Percentiles rank a stretch among this genome's conserved stretches.
Conservation (phyloP, 305 asterid genomes). For the Fraxinus velutina region DNA sequence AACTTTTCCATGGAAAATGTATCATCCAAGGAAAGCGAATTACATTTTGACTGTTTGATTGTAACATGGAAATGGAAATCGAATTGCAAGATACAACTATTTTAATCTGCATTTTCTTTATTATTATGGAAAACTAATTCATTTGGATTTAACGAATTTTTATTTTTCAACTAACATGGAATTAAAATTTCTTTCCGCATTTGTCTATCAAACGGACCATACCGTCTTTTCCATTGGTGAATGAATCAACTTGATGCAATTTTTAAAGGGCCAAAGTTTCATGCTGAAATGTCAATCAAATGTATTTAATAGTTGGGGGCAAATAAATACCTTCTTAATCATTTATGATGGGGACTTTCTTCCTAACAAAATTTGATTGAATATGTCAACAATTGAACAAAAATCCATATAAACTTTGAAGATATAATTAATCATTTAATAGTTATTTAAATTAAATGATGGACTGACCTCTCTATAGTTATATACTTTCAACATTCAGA, state of each 20-base stretch:
- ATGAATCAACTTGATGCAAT: background rate
- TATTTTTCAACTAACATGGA: too few species aligned
- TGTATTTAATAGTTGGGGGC: background rate
- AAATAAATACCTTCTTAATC: background rate
- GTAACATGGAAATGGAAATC: too few species aligned
- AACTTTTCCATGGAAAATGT: too few species aligned
- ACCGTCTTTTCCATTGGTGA: background rate
- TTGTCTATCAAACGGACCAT: too few species aligned
- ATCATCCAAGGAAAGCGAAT: too few species aligned
- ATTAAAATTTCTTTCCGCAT: too few species aligned
- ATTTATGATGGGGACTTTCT: background rate
- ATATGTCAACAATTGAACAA: background rate
- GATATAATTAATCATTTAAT: background rate
- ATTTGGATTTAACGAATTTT: too few species aligned
- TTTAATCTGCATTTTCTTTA: too few species aligned
- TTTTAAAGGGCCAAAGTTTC: background rate
- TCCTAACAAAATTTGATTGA: background rate
- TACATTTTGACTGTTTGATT: too few species aligned
- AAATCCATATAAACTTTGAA: background rate
- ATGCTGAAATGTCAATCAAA: background rate
- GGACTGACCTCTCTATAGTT: background rate
- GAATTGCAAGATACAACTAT: too few species aligned
- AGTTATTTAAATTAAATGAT: background rate
- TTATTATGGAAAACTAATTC: too few species aligned
- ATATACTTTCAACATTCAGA: too few species aligned